Base-by-base conservation (phyloP, 1,139 yeast species). In the Suhomyces atakaporum region DNA sequence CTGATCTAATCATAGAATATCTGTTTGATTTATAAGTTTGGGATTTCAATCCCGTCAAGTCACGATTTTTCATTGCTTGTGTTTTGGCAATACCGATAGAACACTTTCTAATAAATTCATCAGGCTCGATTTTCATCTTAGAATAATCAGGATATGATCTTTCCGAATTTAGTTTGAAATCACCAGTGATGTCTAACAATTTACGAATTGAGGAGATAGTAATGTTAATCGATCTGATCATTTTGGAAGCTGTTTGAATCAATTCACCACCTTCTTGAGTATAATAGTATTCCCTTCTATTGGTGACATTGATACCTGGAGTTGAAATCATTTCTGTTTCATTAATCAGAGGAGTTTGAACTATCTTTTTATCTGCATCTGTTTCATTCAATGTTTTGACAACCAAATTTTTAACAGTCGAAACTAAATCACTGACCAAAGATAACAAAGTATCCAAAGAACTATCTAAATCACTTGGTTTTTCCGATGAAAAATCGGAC, bases 141-240 rank as follows among this genome's bases (percentile, higher is more conserved):
- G 73, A 56, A 46, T 86, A 86, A 55, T 88, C 89, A 1, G 92
- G 87, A 53, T 86, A 87, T 20, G 80, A 71, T 47, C 94, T 69
- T 35, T 78, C 81, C 2, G 72, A 58, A 23, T 82, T 79, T 37
- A 88, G 63, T 50, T 77, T 78, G 58, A 86, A 85, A 53, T 87
- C 94, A 16, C 94, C 90, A 15, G 84, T 77, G 26, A 77, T 60
- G 16, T 77, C 75, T 27, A 62, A 63, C 36, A 63, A 58, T 44
- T 56, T 66, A 45, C 63, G 56, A 23, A 71, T 58, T 33, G 73
- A 83, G 36, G 46, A 65, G 60, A 61, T 72, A 0, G 84, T 77
- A 12, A 58, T 50, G 10, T 79, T 61, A 4, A 83, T 77, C 2
- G 80, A 65, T 31, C 73, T 66, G 8, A 84, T 73, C 87, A 84